These are phyloP conservation scores for Neurospora sp. DNA, from an alignment of 495 filamentous ascomycete species.

Conservation along the genomic window DNA sequence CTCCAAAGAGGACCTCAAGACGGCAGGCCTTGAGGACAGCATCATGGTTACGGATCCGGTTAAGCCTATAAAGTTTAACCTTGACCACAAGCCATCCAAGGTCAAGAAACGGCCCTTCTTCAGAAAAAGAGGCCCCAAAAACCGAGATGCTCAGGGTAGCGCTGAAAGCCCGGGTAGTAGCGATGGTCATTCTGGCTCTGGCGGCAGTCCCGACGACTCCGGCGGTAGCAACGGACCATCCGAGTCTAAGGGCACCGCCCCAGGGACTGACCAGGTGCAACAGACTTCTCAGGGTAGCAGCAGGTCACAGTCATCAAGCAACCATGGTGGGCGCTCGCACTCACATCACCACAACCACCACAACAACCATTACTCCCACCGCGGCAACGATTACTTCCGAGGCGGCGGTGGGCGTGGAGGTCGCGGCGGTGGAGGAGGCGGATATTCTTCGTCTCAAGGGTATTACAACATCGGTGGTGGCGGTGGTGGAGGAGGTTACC, in stretches of 20 bases:
- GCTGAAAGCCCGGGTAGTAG: not conserved
- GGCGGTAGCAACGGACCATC: not conserved
- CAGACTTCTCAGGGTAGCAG: not conserved
- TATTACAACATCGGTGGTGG: not conserved
- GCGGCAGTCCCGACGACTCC: not conserved
- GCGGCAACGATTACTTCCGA: not conserved
- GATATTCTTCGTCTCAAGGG: not conserved
- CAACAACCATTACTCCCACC: not conserved
- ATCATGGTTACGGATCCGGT: constrained; percentile 47
- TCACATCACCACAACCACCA: not conserved
- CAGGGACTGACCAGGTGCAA: not conserved
- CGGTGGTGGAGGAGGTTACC: not conserved
- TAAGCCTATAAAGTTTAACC: constrained; percentile 44
- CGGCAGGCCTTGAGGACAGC: constrained; percentile 37
- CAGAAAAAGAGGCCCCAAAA: constrained; percentile 12
- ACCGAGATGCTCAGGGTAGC: not conserved
- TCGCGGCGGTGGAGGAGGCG: not conserved
- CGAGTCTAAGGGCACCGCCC: not conserved
- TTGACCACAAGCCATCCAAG: constrained; percentile 31
- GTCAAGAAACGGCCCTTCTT: constrained; percentile 19
- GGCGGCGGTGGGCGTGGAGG: not conserved
- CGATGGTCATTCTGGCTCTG: not conserved
- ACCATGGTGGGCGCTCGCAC: not conserved
- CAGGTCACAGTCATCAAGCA: not conserved
- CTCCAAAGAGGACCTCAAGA: constrained; percentile 35